phyloP scores from a whole-genome alignment of 2,329 filamentous ascomycete species.

The Trichoderma oligosporum region DNA sequence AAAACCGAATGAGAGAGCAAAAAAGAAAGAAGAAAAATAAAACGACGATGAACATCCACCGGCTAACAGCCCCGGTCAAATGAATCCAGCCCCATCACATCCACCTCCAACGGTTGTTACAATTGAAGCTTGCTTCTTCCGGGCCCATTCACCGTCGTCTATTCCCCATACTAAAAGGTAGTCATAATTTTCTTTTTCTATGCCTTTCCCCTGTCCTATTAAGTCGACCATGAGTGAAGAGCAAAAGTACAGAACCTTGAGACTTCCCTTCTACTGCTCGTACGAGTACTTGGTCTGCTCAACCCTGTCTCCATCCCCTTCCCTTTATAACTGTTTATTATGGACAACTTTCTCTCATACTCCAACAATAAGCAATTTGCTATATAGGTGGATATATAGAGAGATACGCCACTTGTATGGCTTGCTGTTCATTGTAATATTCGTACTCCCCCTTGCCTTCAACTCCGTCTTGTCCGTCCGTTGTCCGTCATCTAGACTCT shows the following conservation, averaged over 20 bases:
- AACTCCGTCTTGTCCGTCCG: constrained; percentile 4
- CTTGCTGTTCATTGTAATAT: background rate
- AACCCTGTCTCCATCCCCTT: background rate
- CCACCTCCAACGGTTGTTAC: background rate
- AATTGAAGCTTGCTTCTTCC: constrained; percentile 13
- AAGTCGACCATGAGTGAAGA: too few relatives aligned
- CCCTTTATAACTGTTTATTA: background rate
- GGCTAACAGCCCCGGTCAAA: constrained; percentile 11
- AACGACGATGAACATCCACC: constrained; percentile 6
- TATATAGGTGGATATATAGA: background rate
- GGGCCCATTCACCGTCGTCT: constrained; percentile 12
- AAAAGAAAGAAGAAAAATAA: constrained; percentile 9
- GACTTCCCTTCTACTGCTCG: background rate
- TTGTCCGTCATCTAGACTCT: background rate
- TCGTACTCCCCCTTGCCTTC: constrained; percentile 4
- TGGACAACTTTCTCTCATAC: background rate
- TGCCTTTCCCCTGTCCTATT: background rate
- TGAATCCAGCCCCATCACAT: background rate
- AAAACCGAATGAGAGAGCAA: background rate
- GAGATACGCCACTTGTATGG: constrained; percentile 9
- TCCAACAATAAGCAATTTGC: constrained; percentile 2
- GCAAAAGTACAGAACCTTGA: too few relatives aligned
- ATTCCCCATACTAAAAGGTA: constrained; percentile 14
- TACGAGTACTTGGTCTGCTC: too few relatives aligned
- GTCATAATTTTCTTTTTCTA: background rate